A percentile compares a stretch with the other conserved stretches of the same genome.
These are phyloP conservation scores for Protostelium mycophagum DNA, from an alignment of 78 protist species.

Conservation along the genomic window DNA sequence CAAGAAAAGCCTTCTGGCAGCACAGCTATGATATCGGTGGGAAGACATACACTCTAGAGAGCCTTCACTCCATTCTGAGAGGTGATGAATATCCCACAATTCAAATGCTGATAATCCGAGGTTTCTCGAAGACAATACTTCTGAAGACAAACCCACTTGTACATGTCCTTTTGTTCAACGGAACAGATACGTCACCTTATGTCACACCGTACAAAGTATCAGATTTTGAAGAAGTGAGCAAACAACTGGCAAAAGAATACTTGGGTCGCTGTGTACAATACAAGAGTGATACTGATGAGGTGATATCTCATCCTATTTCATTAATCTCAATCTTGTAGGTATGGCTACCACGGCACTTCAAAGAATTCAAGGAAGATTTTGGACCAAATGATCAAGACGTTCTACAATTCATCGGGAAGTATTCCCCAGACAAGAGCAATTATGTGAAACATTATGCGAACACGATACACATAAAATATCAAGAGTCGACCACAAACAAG, in stretches of 20 bases:
- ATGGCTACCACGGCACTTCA: neutral
- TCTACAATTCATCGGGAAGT: neutral
- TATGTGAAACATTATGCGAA: neutral
- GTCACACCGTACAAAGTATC: neutral
- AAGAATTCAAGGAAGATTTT: neutral
- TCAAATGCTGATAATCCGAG: too few species aligned
- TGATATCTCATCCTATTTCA: neutral
- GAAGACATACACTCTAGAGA: neutral
- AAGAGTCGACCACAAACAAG: too few species aligned
- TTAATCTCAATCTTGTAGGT: neutral
- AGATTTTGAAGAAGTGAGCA: neutral
- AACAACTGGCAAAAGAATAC: neutral
- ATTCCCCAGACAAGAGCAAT: neutral
- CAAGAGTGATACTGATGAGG: neutral
- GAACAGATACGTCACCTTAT: neutral
- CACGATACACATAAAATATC: neutral
- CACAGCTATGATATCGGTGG: neutral
- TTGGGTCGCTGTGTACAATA: neutral
- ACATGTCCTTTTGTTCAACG: neutral
- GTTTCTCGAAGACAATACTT: neutral
- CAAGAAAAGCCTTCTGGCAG: neutral
- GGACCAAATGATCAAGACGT: neutral
- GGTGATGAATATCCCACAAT: neutral
- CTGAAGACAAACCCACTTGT: neutral
- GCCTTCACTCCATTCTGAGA: neutral